A percentile compares a stretch with the other conserved stretches of the same genome.
Evolutionary conservation across 2,329 filamentous ascomycete genomes (phyloP).

Genomic region (Calycina herbarum): DNA sequence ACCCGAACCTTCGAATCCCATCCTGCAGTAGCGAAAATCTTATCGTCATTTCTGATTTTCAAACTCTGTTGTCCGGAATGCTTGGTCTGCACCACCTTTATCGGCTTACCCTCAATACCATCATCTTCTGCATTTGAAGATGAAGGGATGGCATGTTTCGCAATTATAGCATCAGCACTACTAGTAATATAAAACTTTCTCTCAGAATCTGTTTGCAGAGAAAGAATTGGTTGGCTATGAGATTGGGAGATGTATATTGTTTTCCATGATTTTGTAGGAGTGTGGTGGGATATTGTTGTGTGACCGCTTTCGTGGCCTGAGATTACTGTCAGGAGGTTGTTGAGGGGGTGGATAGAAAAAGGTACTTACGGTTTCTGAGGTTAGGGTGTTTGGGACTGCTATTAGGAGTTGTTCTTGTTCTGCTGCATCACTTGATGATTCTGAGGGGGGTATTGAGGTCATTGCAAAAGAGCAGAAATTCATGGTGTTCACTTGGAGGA

Average conservation of each 20-base stretch:
- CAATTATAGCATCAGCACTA: conserved; percentile 76
- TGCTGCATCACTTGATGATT: background rate
- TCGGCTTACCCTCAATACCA: conserved; percentile 38
- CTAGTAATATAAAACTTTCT: conserved; percentile 72
- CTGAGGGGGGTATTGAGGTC: conserved; percentile 27
- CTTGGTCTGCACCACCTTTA: conserved; percentile 71
- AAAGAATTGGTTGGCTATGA: conserved; percentile 81
- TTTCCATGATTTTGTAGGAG: conserved; percentile 44
- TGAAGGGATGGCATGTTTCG: conserved; percentile 67
- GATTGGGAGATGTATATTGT: conserved; percentile 63
- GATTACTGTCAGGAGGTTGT: conserved; percentile 58
- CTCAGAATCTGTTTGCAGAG: conserved; percentile 55
- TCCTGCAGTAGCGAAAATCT: conserved; percentile 84
- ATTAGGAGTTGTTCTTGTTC: conserved; percentile 59
- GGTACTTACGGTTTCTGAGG: conserved; percentile 64
- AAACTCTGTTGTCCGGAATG: conserved; percentile 89
- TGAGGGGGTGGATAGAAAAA: conserved; percentile 32
- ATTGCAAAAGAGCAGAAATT: conserved; percentile 87
- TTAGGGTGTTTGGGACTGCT: conserved; percentile 77
- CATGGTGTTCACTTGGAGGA: conserved; percentile 84
- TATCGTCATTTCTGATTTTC: conserved; percentile 73
- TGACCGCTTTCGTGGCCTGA: conserved; percentile 86
- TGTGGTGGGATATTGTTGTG: conserved; percentile 58
- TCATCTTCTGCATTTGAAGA: conserved; percentile 5
- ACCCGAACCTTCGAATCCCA: conserved; percentile 85